Base-by-base conservation (phyloP, 768 basidiomycete genomes). In the Suillus occidentalis region DNA sequence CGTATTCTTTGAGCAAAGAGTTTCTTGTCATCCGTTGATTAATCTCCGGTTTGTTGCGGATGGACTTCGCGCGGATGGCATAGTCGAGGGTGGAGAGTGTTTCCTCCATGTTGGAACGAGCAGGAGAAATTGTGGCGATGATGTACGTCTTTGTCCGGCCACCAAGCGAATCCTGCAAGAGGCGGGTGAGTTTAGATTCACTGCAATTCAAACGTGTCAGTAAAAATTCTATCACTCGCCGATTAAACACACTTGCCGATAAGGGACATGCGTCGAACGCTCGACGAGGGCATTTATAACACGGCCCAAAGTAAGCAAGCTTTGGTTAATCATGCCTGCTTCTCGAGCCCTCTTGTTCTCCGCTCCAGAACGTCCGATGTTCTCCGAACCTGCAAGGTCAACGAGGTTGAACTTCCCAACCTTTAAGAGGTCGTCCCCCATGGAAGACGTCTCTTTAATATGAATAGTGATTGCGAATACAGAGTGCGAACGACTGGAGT, bases 261-360 rank as follows among this genome's bases (percentile, higher is more conserved):
- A 99, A 8, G 97, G 97, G 53, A 99, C 90, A 73, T 99, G 97
- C 37, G 88, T 83, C 0, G 92, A 89, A 69, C 87, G 90, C 70
- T 98, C 96, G 61, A 99, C 97, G 52, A 99, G 84, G 12, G 93
- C 93, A 67, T 96, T 97, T 70, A 99, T 99, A 43, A 99, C 97
- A 39, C 97, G 82, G 0, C 97, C 97, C 16, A 99, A 87, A n/a
- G 97, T 98, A 2, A 99, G 82, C 58, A 99, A 81, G 72, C 94
- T 96, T 78, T 97, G 94, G 72, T 99, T 99, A 76, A 99, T 99
- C 92, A 96, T 97, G 13, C 97, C 97, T 2, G 97, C 97, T 73
- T 99, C 97, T 68, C 94, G 84, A 14, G 97, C 97, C 64, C 96
- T 82, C 75, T 93, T 95, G 71, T 97, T 93, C 74, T 95, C 94